Conservation (phyloP, 129 eudicot genomes). For the Pulicaria dysenterica region DNA sequence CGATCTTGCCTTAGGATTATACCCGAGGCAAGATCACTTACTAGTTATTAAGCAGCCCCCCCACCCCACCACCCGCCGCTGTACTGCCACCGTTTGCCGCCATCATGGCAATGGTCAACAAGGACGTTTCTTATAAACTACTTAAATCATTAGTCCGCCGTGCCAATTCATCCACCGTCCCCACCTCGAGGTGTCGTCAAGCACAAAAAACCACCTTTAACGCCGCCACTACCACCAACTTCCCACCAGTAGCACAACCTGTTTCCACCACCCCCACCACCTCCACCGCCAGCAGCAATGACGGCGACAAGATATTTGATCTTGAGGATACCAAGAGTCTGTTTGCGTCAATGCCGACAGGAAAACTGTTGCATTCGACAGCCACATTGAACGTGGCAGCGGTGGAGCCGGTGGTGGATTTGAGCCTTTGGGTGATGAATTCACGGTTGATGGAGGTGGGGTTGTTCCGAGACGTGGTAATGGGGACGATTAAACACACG, state of each 20-base stretch:
- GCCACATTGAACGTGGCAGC: slow-evolving; percentile 49
- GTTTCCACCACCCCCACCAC: not conserved
- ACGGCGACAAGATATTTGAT: slow-evolving; percentile 30
- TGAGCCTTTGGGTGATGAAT: slow-evolving; percentile 66
- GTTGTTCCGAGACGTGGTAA: slow-evolving; percentile 25
- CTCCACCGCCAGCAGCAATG: not conserved
- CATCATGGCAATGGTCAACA: slow-evolving; percentile 34
- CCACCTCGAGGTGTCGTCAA: slow-evolving; percentile 20
- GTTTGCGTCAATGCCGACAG: slow-evolving; percentile 52
- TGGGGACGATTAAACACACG: slow-evolving; percentile 42
- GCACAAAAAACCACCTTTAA: slow-evolving; percentile 28
- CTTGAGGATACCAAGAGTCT: slow-evolving; percentile 48
- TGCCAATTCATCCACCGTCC: slow-evolving; percentile 25
- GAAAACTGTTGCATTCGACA: slow-evolving; percentile 51
- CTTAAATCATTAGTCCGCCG: slow-evolving; percentile 32
- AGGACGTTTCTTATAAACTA: slow-evolving; percentile 19
- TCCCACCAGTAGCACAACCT: slow-evolving; percentile 4
- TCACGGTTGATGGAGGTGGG: slow-evolving; percentile 54
- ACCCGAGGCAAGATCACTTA: slow-evolving; percentile 32
- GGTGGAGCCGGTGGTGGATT: slow-evolving; percentile 55
- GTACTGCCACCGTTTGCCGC: not conserved
- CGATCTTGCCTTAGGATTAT: slow-evolving; percentile 27
- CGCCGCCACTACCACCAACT: slow-evolving; percentile 9
- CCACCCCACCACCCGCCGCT: slow-evolving; percentile 15
- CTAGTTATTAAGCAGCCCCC: slow-evolving; percentile 20